phyloP scores from a whole-genome alignment of 148 eudicot species.

The Suaeda aralocaspica region DNA sequence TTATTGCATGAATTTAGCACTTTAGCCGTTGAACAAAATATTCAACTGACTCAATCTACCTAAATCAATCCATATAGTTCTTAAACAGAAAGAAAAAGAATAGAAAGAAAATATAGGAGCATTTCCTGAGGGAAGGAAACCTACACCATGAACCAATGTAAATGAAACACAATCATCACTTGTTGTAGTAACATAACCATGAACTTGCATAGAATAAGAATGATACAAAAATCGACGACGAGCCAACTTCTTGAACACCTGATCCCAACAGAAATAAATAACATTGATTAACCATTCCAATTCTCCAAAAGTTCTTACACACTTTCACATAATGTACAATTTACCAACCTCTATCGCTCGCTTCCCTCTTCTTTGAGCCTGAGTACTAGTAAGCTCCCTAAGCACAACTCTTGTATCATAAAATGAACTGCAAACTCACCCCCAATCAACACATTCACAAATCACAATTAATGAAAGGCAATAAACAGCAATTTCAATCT shows the following conservation, averaged over 20 bases:
- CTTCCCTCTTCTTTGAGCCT: conserved; percentile 91
- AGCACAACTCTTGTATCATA: conserved; percentile 77
- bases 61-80: background rate
- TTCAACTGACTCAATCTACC: no score
- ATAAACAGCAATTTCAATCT: background rate
- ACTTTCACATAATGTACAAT: background rate
- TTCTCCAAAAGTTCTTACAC: background rate
- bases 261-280: conserved; percentile 3
- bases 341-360: conserved; percentile 88
- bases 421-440: conserved; percentile 60
- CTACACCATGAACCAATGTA: conserved; percentile 88
- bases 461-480: background rate
- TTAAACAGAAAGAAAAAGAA: background rate
- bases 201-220: conserved; percentile 98
- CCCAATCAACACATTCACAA: conserved; percentile 11
- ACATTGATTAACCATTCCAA: background rate
- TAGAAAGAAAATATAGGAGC: background rate
- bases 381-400: conserved; percentile 70
- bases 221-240: conserved; percentile 70
- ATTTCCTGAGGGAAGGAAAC: conserved; percentile 33
- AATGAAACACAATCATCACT: conserved; percentile 56
- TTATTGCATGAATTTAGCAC: conserved; percentile 4
- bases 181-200: conserved; percentile 72
- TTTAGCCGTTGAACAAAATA: background rate
- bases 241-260: conserved; percentile 91